Evolutionary conservation across 2,329 filamentous ascomycete species (phyloP).

Genomic region (Huntiella moniliformis): DNA sequence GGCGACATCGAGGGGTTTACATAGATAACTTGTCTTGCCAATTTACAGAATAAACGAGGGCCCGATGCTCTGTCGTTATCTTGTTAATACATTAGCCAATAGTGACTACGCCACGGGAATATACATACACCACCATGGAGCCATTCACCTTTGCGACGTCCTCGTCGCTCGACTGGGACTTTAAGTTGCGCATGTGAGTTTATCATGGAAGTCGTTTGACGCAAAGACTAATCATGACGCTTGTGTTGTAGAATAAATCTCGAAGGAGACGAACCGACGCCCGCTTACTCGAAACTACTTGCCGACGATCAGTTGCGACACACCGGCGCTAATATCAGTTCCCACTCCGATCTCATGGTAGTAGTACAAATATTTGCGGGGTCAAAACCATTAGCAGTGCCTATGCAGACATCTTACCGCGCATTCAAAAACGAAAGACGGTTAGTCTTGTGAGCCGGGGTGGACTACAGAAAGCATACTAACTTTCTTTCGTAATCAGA

Average conservation of each 20-base stretch:
- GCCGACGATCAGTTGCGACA: constrained; percentile 65
- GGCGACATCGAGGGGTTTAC: too few relatives aligned
- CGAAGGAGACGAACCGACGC: constrained; percentile 25
- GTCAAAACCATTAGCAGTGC: constrained; percentile 83
- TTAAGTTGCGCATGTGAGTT: constrained; percentile 45
- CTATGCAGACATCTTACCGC: constrained; percentile 83
- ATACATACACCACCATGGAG: constrained; percentile 44
- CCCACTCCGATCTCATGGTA: constrained; percentile 76
- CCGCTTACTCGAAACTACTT: constrained; percentile 48
- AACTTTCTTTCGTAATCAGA: constrained; percentile 20
- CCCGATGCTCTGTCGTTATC: too few relatives aligned
- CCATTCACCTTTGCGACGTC: constrained; percentile 91
- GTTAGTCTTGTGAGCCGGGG: constrained; percentile 18
- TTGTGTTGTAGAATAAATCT: constrained; percentile 25
- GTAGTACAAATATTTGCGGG: constrained; percentile 90
- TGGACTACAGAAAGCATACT: neutral
- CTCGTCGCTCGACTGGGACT: constrained; percentile 57
- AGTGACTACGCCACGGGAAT: too few relatives aligned
- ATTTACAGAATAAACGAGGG: too few relatives aligned
- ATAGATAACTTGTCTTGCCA: too few relatives aligned
- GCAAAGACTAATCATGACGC: constrained; percentile 1
- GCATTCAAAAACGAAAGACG: constrained; percentile 59
- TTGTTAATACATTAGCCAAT: too few relatives aligned
- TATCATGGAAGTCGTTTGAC: neutral
- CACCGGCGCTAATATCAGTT: constrained; percentile 65